A percentile compares a stretch with the other conserved stretches of the same genome.
Conservation (phyloP, 805 yeast genomes). For the Nakazawaea anatomiae region DNA sequence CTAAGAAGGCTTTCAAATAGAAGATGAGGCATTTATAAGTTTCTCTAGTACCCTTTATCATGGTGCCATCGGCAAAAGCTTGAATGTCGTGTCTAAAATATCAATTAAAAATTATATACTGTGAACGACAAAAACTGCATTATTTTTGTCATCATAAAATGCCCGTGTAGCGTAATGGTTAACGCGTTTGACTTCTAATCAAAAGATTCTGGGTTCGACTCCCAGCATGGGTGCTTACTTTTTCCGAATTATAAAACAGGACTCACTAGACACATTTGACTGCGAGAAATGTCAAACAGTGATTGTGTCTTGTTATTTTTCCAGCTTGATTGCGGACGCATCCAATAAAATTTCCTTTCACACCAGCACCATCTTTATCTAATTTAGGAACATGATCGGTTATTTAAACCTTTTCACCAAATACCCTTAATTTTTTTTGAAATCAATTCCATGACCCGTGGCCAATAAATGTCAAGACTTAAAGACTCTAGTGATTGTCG, state of each 20-base stretch:
- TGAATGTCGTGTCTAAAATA: too few relatives aligned
- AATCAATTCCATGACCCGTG: background rate
- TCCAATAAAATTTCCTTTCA: too few relatives aligned
- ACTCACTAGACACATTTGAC: too few relatives aligned
- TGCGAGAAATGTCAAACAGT: too few relatives aligned
- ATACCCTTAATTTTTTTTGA: too few relatives aligned
- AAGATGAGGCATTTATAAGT: too few relatives aligned
- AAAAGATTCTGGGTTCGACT: constrained; percentile 63
- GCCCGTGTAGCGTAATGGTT: constrained; percentile 63
- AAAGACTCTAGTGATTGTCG: background rate
- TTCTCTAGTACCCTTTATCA: too few relatives aligned
- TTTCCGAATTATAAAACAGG: background rate
- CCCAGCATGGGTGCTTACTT: constrained; percentile 34
- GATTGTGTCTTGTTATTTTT: too few relatives aligned
- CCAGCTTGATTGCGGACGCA: too few relatives aligned
- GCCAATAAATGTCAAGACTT: background rate
- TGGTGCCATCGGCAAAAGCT: too few relatives aligned
- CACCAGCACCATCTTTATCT: too few relatives aligned
- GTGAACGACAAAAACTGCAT: background rate
- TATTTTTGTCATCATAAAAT: background rate
- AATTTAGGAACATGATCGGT: background rate
- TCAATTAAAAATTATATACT: background rate
- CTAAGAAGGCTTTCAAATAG: too few relatives aligned
- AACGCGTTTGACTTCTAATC: constrained; percentile 66
- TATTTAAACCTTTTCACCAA: background rate